Evolutionary conservation across 1,284 basidiomycete species (phyloP), one percentile per base, ranked within the genome.

Genomic region (Microbotryum saponariae): DNA sequence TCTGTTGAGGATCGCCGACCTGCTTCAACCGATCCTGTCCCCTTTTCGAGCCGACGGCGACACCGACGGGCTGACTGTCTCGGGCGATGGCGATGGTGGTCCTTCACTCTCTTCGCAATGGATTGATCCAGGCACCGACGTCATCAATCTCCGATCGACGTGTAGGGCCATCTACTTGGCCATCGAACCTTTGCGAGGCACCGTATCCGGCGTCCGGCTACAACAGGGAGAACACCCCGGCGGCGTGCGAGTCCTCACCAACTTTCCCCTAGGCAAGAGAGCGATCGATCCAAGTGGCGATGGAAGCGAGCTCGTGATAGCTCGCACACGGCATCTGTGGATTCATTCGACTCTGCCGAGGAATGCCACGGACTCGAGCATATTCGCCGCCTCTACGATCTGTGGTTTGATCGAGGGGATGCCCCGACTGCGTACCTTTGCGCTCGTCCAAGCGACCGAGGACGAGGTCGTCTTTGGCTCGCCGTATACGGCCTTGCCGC

Each of bases 1-100:
- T 21, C 55, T 63, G 42, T 31, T 37, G 18, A 51, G 51, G 6
- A 45, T 63, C 48, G 58, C 33, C 25, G 47, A 60, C 8, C 33
- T 54, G 29, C 29, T 60, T 48, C 16, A 54, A 14, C 62, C 62
- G 2, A 7, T 18, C 23, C 4, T 60, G 23, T 23, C n/a, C 10
- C 51, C 50, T 5, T 50, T 27, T 23, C 18, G 23, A 25, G 12
- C 48, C 48, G 12, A n/a, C 23, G 20, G n/a, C 18, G 29, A 44
- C 33, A 48, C 14, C 37, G 37, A 18, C 37, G 9, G 37, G 37
- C 16, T 12, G 3, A 18, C 37, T 6, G 37, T 18, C 16, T 42
- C 37, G 16, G 37, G 12, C 12, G 37, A 42, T 12, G 37, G 37
- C 37, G 37, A 42, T 18, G 37, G 37, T 6, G 37, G 37, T 16